Evolutionary conservation across 768 basidiomycete species (phyloP).

Genomic region (Macrolepiota dolichaula): DNA sequence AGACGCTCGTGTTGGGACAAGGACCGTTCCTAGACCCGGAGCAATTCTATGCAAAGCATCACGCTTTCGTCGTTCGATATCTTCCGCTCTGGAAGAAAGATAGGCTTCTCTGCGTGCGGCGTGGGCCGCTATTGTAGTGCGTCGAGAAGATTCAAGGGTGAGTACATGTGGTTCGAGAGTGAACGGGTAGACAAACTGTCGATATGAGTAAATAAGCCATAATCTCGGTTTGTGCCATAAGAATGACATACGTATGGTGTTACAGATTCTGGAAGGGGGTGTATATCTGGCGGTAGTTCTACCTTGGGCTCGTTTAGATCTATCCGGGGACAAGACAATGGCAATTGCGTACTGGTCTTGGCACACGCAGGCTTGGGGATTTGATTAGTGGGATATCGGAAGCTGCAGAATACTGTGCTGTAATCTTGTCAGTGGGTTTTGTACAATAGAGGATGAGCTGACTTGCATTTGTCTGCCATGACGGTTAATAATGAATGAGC

Average conservation of each 20-base stretch:
- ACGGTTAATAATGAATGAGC: not conserved
- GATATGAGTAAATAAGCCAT: not conserved
- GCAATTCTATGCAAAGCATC: conserved; percentile 77
- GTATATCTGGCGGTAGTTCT: conserved; percentile 85
- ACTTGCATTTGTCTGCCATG: conserved; percentile 10
- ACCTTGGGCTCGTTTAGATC: conserved; percentile 47
- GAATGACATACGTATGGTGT: conserved; percentile 67
- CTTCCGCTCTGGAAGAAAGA: conserved; percentile 69
- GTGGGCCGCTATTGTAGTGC: conserved; percentile 62
- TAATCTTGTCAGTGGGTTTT: not conserved
- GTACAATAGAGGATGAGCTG: not conserved
- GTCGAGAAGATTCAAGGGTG: conserved; percentile 69
- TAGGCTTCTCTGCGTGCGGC: conserved; percentile 67
- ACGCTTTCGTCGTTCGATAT: conserved; percentile 60
- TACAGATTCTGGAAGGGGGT: conserved; percentile 89
- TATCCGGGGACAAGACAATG: not conserved
- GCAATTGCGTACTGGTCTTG: conserved; percentile 56
- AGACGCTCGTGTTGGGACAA: conserved; percentile 41
- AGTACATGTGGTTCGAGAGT: conserved; percentile 86
- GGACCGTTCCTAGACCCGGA: conserved; percentile 78
- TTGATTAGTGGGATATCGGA: conserved; percentile 84
- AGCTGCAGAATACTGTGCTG: conserved; percentile 78
- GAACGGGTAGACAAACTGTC: conserved; percentile 96
- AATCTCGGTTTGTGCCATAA: conserved; percentile 49
- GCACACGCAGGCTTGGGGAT: conserved; percentile 86